Evolutionary conservation across 2,329 filamentous ascomycete genomes (phyloP), one percentile per base, ranked within the genome.

Genomic region (Fusarium sp.): DNA sequence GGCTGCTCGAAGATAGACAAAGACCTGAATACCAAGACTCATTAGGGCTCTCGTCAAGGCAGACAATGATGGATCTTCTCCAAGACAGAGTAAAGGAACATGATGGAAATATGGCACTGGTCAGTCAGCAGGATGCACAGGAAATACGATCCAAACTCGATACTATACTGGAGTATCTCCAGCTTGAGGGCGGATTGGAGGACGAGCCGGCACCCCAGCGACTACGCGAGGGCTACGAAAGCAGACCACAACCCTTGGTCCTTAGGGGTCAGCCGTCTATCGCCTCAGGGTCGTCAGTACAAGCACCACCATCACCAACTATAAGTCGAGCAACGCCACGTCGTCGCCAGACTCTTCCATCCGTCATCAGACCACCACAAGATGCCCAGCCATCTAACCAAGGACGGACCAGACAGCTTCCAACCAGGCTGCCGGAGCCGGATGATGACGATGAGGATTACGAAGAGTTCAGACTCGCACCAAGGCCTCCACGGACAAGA

Each of bases 61-160:
- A 35, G 6, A 45, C 28, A 13, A 38, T 69, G 10, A 42, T 42
- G 20, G 56, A 59, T 9, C 24, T 69, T 13, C 44, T 69, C 2
- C 64, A 45, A 3, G 48, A 26, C 0, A 54, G 55, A 4, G 17
- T 36, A n/a, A 56, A 22, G 7, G 17, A 48, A 1, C 17, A 42
- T 5, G 36, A 63, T 12, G 35, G 12, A n/a, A 51, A 69, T 2
- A 42, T n/a, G 17, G 66, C 28, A 2, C 20, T 55, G 7, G 13
- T 55, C 2, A 44, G 17, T 4, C 42, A 69, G 5, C n/a, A 24
- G 2, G 48, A 63, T 4, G n/a, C 38, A 8, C 38, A 38, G 14
- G 66, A 69, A 7, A 69, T 69, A 6, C 31, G 36, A 4, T 33
- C 48, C 2, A 69, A 69, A 2, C 64, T 69, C 2, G 64, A 69